Evolutionary conservation across 2,329 filamentous ascomycete genomes (phyloP), one percentile per base, ranked within the genome.

Genomic region (Cercospora sp.): DNA sequence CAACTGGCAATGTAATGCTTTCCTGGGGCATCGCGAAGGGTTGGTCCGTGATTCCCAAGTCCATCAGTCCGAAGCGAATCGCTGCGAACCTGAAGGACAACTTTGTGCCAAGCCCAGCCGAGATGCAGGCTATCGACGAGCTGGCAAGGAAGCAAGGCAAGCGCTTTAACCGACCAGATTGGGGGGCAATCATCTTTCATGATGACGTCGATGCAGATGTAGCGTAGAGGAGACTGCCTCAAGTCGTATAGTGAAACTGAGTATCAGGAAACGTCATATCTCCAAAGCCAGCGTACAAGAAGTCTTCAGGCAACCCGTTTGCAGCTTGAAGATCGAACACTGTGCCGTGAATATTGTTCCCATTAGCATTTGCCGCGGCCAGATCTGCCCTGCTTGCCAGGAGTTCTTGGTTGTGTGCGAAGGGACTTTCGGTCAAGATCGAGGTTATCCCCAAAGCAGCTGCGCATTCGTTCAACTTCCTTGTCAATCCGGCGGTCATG

Each of bases 121-220:
- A 75, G 64, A 65, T 73, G 36, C 58, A 39, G 23, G 66, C 67
- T 53, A 68, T 75, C 9, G 67, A 74, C 60, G 51, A 65, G 18
- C 75, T 64, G 75, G 78, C n/a, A 71, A 77, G 67, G 70, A 79
- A 63, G 76, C 0, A 80, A 79, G 8, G 82, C 78, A 53, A 80
- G 76, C 30, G 83, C 78, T 23, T 84, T 81, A 68, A 82, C 82
- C 10, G 83, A 79, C 18, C 83, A 79, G 1, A 80, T 83, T 75
- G 83, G 82, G 71, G 73, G 0, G 68, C 65, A 3, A 83, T 83
- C 63, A 77, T 85, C 8, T 85, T 84, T 60, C 83, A 83, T 0
- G 78, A 79, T 26, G 79, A 83, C 55, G 51, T 5, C 5, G 53
- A 60, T 48, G 59, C 61, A 10, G 31, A 51, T 53, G 39, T 67